Evolutionary conservation across 2,329 filamentous ascomycete genomes (phyloP), one percentile per base, ranked within the genome.

Genomic region (Scolecobasidium constrictum): DNA sequence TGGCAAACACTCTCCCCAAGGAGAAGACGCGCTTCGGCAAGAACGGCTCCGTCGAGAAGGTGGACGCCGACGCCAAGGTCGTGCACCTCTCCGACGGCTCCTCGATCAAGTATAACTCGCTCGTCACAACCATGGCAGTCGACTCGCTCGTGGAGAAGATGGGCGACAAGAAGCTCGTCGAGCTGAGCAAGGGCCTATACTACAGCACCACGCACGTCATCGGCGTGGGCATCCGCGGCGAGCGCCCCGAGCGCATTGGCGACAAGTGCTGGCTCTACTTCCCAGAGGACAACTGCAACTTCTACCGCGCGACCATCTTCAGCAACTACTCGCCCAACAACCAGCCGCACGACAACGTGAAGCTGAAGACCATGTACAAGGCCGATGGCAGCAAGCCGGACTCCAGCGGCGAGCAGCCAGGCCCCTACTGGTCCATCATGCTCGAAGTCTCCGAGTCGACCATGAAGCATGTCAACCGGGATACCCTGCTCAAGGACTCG

Each of bases 241-340:
- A 74, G 57, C 86, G 92, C 53, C 92, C 92, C 31, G 87, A 94
- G 65, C 83, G 86, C 60, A 98, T 98, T 54, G 92, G 92, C 52
- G 92, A 98, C 73, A 98, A 96, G 77, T 98, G 92, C 80, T 98
- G 92, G 88, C 74, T 98, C 52, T 98, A 98, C 78, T 98, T 96
- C 79, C 92, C 92, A 49, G 92, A 98, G 67, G 83, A 94, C 65
- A 83, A 98, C 76, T 95, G 87, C 73, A 87, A 87, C 62, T 98
- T 98, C 76, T 98, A 98, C 76, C 86, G 92, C 55, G 92, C 92
- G 59, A 98, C 92, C 60, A 96, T 98, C 71, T 98, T 98, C 78
- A 96, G 90, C 67, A 98, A 98, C 78, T 98, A 98, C 77, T 96
- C 92, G 17, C 92, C 90, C 42, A 81, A 94, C 78, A 98, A 98